Evolutionary conservation across 805 yeast species (phyloP), one percentile per base, ranked within the genome.

Genomic region (Saccharomycopsis fermentans): DNA sequence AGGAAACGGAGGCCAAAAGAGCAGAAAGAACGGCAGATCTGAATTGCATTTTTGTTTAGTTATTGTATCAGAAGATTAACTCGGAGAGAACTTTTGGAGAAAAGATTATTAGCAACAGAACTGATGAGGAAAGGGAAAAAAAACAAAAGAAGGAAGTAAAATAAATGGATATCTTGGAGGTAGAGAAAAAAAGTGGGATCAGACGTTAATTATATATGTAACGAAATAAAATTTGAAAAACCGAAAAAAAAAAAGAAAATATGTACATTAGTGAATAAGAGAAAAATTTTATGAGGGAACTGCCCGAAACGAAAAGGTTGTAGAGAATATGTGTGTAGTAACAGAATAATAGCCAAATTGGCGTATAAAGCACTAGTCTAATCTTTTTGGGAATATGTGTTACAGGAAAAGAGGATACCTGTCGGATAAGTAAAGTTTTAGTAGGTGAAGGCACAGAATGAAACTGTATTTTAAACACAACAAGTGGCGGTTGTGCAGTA

Each of bases 1-100:
- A 56, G 70, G 75, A 58, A 24, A 48, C 34, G 55, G 51, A 40
- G 21, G 63, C 59, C 36, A 35, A 62, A 26, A 39, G 60, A 37
- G 48, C 63, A 36, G 55, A 55, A 37, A 43, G 51, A 40, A 52
- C 55, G 54, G 50, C 60, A 55, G 60, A 39, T 57, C 54, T 57
- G 56, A 57, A 52, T 52, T 60, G 60, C 63, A 60, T 60, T 37
- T 37, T 19, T 48, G 9, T n/a, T 26, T 32, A 19, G n/a, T 52
- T n/a, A 39, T 54, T 52, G n/a, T 21, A 24, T 24, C 27, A 47
- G n/a, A 21, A 16, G 24, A 47, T 27, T 47, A 27, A 27, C n/a
- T 19, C 16, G n/a, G 32, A 12, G 35, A 14, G 32, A 29, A 27
- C 32, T 27, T 9, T 27, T 32, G 32, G 6, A 3, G 34, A 12